Evolutionary conservation across 768 basidiomycete genomes (phyloP).

Genomic region (Trametes gibbosa): DNA sequence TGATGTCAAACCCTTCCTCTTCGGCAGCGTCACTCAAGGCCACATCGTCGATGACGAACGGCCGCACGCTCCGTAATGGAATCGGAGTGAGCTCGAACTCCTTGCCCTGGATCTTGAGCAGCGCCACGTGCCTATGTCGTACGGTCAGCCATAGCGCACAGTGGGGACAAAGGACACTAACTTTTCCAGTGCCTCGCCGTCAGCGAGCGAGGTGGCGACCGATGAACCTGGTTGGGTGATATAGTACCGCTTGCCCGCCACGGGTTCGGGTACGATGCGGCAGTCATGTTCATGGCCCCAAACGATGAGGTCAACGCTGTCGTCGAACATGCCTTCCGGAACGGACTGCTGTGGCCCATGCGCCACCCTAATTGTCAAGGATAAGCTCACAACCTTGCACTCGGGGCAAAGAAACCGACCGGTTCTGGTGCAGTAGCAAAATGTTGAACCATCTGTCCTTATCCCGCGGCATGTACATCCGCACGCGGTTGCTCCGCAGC

Average conservation of each 20-base stretch:
- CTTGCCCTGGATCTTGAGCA: slow-evolving; percentile 84
- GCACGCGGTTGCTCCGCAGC: slow-evolving; percentile 86
- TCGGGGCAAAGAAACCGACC: slow-evolving; percentile 46
- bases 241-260: slow-evolving; percentile 87
- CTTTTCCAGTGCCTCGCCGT: slow-evolving; percentile 93
- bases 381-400: neutral
- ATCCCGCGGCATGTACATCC: slow-evolving; percentile 94
- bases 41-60: slow-evolving; percentile 88
- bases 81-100: slow-evolving; percentile 85
- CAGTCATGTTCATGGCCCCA: slow-evolving; percentile 99
- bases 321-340: slow-evolving; percentile 96
- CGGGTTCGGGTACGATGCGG: slow-evolving; percentile 84
- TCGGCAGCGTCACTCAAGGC: slow-evolving; percentile 74
- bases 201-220: slow-evolving; percentile 90
- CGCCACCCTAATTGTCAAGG: slow-evolving; percentile 59
- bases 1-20: slow-evolving; percentile 70
- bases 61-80: slow-evolving; percentile 86
- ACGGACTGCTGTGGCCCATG: slow-evolving; percentile 94
- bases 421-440: slow-evolving; percentile 91
- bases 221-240: slow-evolving; percentile 95
- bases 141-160: neutral
- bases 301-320: slow-evolving; percentile 87
- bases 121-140: slow-evolving; percentile 75
- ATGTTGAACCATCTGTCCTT: slow-evolving; percentile 96
- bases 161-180: slow-evolving; percentile 29